Base-by-base conservation (phyloP, 176 grass and related monocot species). In the Tillandsia fasciculata region DNA sequence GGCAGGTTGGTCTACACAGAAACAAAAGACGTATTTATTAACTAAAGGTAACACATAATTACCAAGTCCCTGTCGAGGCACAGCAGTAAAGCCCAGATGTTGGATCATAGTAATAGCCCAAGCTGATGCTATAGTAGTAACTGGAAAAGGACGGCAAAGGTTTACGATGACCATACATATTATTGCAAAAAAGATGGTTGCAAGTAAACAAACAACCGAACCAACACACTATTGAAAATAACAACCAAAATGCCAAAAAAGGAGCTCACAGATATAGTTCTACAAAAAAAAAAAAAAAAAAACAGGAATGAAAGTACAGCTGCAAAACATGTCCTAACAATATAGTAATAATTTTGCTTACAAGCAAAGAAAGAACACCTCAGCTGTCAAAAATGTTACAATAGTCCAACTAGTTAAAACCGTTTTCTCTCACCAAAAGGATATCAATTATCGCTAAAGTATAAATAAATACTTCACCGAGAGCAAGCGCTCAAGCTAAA, bases 71-170 rank as follows among this genome's bases (percentile, higher is more conserved):
- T 26, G 94, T 90, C 51, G 89, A 81, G 76, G 84, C 89, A 82
- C 71, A 85, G 53, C 87, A 89, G 74, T 99, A 93, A 79, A 80
- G 79, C 63, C 89, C 84, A 57, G 82, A 81, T 51, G 75, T 66
- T 66, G 89, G 64, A 73, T 99, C 89, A 67, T 90, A 99, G 75
- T 93, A 99, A 77, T 93, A 99, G 64, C 87, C 89, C 74, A 82
- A 83, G 48, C 75, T 99, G 71, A 82, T 93, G 69, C 84, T 99
- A 69, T 93, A 99, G 78, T 90, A 99, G 79, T 88, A 99, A 68
- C 94, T 93, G 71, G 53, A 90, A 54, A 18, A 48, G 69, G 80
- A 71, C 17, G 57, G 13, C 15, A 26, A 20, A 9, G 63, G 1
- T 22, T n/a, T 26, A 17, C 75, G 52, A 68, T 26, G 11, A 58